Percentiles rank a stretch among this genome's conserved stretches.
Evolutionary conservation across 2,329 filamentous ascomycete genomes (phyloP).

Genomic region (Botrytis sinoallii): DNA sequence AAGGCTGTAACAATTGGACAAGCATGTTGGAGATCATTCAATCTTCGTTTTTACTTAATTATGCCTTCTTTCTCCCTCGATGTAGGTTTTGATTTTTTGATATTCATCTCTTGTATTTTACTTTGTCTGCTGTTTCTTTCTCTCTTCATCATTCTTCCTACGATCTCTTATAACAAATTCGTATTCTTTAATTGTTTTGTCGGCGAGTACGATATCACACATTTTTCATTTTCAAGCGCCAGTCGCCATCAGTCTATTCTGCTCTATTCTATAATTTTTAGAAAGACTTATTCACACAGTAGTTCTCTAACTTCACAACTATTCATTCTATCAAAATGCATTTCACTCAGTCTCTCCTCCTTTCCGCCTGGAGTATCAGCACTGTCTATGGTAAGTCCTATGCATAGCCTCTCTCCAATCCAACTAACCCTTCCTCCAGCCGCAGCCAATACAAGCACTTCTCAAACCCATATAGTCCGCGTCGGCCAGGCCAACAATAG

Average conservation of each 20-base stretch:
- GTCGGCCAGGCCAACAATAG: conserved; percentile 51
- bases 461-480: conserved; percentile 57
- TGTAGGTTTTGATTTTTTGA: conserved; percentile 13
- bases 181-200: conserved; percentile 29
- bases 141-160: not conserved
- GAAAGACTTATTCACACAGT: conserved; percentile 23
- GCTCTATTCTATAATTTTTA: conserved; percentile 17
- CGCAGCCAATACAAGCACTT: conserved; percentile 34
- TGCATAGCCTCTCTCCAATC: not conserved
- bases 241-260: conserved; percentile 29
- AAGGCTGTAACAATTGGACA: conserved; percentile 3
- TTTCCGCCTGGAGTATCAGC: conserved; percentile 33
- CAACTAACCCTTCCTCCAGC: not conserved
- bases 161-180: not conserved
- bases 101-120: conserved; percentile 13
- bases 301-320: conserved; percentile 26
- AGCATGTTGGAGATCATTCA: conserved; percentile 27
- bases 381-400: conserved; percentile 33
- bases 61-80: conserved; percentile 25
- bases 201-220: conserved; percentile 36
- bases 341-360: conserved; percentile 34
- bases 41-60: conserved; percentile 27
- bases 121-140: conserved; percentile 9
- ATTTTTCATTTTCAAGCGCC: conserved; percentile 27
- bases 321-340: conserved; percentile 34